Base-by-base conservation (phyloP, 2,329 filamentous ascomycete genomes). In the Pestalotiopsis sp. region DNA sequence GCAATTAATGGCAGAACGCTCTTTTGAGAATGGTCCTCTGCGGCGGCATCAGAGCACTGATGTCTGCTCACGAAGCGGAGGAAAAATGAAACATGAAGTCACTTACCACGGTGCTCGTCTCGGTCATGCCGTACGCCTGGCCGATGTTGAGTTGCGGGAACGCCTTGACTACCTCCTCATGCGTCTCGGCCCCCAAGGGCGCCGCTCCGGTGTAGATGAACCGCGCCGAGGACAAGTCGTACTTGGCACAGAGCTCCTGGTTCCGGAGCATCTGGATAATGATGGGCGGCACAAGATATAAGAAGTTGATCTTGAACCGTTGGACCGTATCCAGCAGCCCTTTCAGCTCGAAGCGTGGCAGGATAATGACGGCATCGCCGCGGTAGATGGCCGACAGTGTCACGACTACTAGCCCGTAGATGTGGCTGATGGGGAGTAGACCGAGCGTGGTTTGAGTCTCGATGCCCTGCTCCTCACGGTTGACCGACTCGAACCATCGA, bases 71-170 rank as follows among this genome's bases (percentile, higher is more conserved):
- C 30, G 30, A 35, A 35, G 30, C 30, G 6, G 7, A 35, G 2
- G 7, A 2, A 35, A 35, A 7, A 35, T 35, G 30, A 35, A 9
- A 35, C 7, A 9, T 35, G 30, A 35, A 35, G 30, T 9, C 30
- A 35, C 30, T 35, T 35, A 35, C 88, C 0, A 93, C 90, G 0
- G 93, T 94, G 61, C 84, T 83, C 0, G 91, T 93, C 77, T 97
- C 94, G 1, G 93, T 96, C 74, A 96, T 84, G 81, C 91, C 93
- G 75, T 93, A 94, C 44, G 87, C 91, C 79, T 93, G 90, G 55
- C 87, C 83, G 60, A 93, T 84, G 7, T 79, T 77, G 82, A 90
- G 88, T 0, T 78, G 78, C 0, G 91, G 90, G 62, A 78, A 77
- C 0, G 73, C 71, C 63, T 70, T 68, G 30, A 71, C 59, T 66